phyloP scores from a whole-genome alignment of 257 asterid genomes.

The Rehmannia glutinosa region DNA sequence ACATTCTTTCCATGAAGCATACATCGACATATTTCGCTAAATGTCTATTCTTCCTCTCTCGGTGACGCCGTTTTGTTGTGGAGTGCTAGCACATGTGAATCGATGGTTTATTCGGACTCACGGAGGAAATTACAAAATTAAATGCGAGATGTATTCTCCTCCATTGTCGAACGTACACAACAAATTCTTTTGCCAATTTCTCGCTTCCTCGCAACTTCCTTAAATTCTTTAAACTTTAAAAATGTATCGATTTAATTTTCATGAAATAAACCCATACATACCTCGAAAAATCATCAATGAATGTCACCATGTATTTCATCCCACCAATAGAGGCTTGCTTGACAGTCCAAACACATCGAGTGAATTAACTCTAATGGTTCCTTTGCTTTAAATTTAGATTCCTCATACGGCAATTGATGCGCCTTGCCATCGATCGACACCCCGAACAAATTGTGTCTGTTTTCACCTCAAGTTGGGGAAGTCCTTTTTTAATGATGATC shows the following conservation, averaged over 20 bases:
- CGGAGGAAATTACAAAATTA: background rate
- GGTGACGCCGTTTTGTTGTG: background rate
- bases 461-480: background rate
- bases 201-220: background rate
- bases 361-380: conserved; percentile 4
- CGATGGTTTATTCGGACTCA: background rate
- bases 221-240: background rate
- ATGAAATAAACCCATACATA: conserved; percentile 15
- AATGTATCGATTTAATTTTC: conserved; percentile 7
- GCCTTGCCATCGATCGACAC: background rate
- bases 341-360: conserved; percentile 12
- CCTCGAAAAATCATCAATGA: conserved; percentile 11
- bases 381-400: background rate
- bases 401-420: background rate
- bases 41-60: background rate
- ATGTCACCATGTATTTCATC: conserved; percentile 8
- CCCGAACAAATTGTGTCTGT: background rate
- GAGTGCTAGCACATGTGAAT: background rate
- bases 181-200: background rate
- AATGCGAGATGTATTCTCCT: background rate
- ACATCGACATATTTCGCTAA: background rate
- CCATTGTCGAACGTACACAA: background rate
- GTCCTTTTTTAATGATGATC: conserved; percentile 7
- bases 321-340: conserved; percentile 8
- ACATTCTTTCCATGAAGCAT: background rate